Percentiles rank a stretch among this genome's conserved stretches.
These are phyloP conservation scores for Cutaneotrichosporon curvatum DNA, from an alignment of 1,284 basidiomycete species.

Conservation along the genomic window DNA sequence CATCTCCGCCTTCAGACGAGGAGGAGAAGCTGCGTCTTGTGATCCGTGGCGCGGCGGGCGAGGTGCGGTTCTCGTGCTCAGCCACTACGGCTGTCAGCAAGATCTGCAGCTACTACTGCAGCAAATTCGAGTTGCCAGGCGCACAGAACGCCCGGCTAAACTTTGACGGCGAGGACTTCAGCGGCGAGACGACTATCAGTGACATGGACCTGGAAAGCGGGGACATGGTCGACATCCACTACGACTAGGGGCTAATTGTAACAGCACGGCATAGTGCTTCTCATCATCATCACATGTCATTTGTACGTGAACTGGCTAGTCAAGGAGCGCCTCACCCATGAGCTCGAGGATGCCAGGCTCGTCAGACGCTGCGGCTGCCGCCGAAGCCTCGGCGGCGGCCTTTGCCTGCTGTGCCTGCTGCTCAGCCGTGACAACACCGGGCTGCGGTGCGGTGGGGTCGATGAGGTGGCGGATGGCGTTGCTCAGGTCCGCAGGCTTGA, in stretches of 20 bases:
- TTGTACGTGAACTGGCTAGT: slow-evolving; percentile 20
- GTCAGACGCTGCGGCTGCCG: slow-evolving; percentile 12
- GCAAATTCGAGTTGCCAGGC: slow-evolving; percentile 4
- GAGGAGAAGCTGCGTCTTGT: slow-evolving; percentile 4
- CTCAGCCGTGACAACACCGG: slow-evolving; percentile 26
- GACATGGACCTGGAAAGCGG: slow-evolving; percentile 29
- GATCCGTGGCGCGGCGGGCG: slow-evolving; percentile 10
- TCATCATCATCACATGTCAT: too few species aligned
- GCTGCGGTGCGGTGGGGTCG: slow-evolving; percentile 43
- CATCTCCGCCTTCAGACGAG: neutral
- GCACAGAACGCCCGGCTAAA: slow-evolving; percentile 12
- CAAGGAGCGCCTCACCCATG: slow-evolving; percentile 42
- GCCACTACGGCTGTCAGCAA: slow-evolving; percentile 4
- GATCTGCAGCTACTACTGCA: slow-evolving; percentile 19
- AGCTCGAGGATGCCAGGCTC: slow-evolving; percentile 34
- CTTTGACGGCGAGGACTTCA: slow-evolving; percentile 28
- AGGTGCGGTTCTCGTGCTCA: slow-evolving; percentile 2
- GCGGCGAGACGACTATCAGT: slow-evolving; percentile 11
- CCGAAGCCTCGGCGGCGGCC: slow-evolving; percentile 9
- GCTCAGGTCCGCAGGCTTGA: slow-evolving; percentile 41
- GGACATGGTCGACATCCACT: slow-evolving; percentile 23
- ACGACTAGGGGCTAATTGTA: neutral
- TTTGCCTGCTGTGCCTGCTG: slow-evolving; percentile 28
- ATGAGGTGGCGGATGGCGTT: slow-evolving; percentile 42
- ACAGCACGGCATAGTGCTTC: too few species aligned